A percentile compares a stretch with the other conserved stretches of the same genome.
These are phyloP conservation scores for Colletotrichum endophyticum DNA, from an alignment of 2,329 filamentous ascomycete genomes.

Conservation along the genomic window DNA sequence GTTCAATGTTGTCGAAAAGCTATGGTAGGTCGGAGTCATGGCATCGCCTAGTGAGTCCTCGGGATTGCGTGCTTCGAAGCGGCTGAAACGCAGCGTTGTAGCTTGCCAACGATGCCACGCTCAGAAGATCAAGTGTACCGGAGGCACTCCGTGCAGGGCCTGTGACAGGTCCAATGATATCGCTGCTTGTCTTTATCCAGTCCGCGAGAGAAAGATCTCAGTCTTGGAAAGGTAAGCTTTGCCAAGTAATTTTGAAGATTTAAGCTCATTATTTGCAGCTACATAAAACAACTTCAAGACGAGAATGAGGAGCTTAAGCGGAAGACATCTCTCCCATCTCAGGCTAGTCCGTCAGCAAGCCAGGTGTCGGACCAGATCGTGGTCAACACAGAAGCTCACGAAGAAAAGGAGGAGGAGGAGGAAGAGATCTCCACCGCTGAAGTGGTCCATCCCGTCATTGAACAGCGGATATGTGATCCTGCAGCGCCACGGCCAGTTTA, in stretches of 20 bases:
- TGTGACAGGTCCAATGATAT: conserved; percentile 40
- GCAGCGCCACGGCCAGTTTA: conserved; percentile 27
- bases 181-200: conserved; percentile 41
- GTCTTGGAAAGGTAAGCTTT: conserved; percentile 24
- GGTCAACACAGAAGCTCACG: conserved; percentile 31
- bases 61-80: background rate
- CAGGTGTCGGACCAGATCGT: conserved; percentile 26
- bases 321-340: background rate
- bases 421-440: background rate
- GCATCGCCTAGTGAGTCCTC: background rate
- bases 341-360: conserved; percentile 15
- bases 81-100: background rate
- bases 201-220: conserved; percentile 45
- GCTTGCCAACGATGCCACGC: conserved; percentile 45
- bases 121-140: conserved; percentile 51
- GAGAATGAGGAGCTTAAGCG: conserved; percentile 20
- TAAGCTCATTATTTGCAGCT: background rate
- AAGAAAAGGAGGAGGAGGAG: conserved; percentile 20
- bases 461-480: background rate
- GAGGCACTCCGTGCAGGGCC: conserved; percentile 44
- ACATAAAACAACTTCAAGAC: conserved; percentile 22
- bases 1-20: background rate
- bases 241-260: conserved; percentile 23
- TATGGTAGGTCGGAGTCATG: background rate
- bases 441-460: background rate